Evolutionary conservation across 345 rosid species (phyloP), one percentile per base, ranked within the genome.

Genomic region (Citrus medica): DNA sequence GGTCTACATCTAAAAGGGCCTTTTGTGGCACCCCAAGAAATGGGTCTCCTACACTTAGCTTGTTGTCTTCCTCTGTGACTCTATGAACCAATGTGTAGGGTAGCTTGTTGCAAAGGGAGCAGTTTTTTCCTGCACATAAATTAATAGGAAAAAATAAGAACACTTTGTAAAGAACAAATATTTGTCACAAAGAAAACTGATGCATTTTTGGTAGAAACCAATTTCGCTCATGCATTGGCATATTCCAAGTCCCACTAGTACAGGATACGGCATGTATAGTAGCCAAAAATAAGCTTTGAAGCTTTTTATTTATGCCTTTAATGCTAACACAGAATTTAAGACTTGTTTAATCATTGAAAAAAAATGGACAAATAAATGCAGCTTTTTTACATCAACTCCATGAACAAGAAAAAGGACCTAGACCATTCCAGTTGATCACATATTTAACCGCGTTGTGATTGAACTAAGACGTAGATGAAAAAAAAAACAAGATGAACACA

Each of bases 1-100:
- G 63, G 79, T 90, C 83, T 62, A 38, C 85, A 58, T 79, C 81
- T 56, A 42, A 69, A 65, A 82, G 84, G 22, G 88, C 87, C 1
- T 75, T 38, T 64, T 74, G 48, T 13, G 78, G 67, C 62, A 76
- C 67, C 35, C 91, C 93, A 37, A 63, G 84, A 13, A 84, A 82
- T 22, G 84, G 83, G 46, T 88, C 85, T 38, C 74, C 59, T 63
- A 85, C 82, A 32, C 90, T 87, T 68, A 89, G 84, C 79, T 78
- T 86, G 81, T 91, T 91, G 78, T 91, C 94, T 55, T 62, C 76
- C 76, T 86, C 90, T 51, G 88, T 87, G 12, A 91, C 91, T 83
- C 85, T 89, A 42, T 89, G 92, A 66, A 75, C 75, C 70, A 79
- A 71, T 17, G 25, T 25, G 60, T 78, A 63, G 19, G 79, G 81